A percentile compares a stretch with the other conserved stretches of the same genome.
phyloP scores from a whole-genome alignment of 2,329 filamentous ascomycete species.

The Ophiostoma sp. region DNA sequence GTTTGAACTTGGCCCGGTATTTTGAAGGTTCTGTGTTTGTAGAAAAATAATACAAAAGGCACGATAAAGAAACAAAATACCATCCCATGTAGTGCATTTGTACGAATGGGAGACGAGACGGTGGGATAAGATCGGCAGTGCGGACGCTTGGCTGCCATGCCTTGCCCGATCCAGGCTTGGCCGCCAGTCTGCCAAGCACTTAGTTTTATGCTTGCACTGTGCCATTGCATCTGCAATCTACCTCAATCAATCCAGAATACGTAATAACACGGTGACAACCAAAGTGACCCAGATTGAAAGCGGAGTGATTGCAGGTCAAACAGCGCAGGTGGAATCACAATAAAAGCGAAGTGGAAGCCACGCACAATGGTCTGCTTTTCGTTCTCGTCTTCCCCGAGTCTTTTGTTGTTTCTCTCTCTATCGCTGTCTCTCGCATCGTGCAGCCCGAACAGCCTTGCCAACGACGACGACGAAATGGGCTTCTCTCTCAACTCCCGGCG shows the following conservation, averaged over 20 bases:
- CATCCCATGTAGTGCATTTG: not conserved
- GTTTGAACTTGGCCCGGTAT: not conserved
- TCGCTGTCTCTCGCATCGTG: not conserved
- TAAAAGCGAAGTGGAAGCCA: not conserved
- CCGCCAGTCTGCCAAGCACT: slow-evolving; percentile 4
- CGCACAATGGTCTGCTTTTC: not conserved
- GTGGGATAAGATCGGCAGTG: not conserved
- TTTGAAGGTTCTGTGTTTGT: not conserved
- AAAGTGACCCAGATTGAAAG: not conserved
- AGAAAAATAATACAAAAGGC: not conserved
- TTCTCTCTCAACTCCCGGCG: not conserved
- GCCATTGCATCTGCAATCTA: not conserved
- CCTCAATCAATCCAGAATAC: not conserved
- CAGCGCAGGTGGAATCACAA: not conserved
- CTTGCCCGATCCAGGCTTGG: slow-evolving; percentile 4
- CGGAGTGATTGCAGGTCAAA: not conserved
- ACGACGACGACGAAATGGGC: not conserved
- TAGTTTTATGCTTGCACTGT: slow-evolving; percentile 1
- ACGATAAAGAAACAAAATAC: not conserved
- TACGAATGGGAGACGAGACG: slow-evolving; percentile 6
- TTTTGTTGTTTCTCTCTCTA: not conserved
- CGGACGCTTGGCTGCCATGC: not conserved
- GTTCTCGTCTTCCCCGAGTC: not conserved
- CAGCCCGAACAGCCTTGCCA: not conserved
- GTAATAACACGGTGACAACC: not conserved